Conservation (phyloP, 208 protist species). For the Leptomonas seymouri region DNA sequence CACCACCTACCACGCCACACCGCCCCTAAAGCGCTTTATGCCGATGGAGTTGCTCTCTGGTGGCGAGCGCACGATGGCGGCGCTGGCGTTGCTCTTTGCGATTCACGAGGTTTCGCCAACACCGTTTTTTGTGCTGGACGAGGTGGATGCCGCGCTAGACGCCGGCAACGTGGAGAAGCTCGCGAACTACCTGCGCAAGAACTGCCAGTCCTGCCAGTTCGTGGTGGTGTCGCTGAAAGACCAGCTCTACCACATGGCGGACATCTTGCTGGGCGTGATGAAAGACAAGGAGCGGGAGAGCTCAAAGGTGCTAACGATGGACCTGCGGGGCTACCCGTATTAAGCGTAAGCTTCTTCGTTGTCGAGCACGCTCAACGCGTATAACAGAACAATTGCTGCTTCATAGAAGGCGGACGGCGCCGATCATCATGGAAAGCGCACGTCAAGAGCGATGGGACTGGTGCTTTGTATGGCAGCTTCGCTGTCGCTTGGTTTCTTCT, state of each 20-base stretch:
- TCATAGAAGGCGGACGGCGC: too few relatives aligned
- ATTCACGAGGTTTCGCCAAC: constrained; percentile 96
- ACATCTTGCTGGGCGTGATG: constrained; percentile 96
- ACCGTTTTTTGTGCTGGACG: constrained; percentile 99
- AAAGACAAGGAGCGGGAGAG: constrained; percentile 88
- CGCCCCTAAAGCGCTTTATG: constrained; percentile 97
- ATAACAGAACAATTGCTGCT: too few relatives aligned
- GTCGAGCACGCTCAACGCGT: not conserved
- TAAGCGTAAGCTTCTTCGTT: constrained; percentile 16
- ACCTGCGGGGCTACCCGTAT: constrained; percentile 86
- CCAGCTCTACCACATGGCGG: constrained; percentile 95
- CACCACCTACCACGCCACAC: constrained; percentile 97
- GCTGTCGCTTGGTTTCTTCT: too few relatives aligned
- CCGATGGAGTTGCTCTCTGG: constrained; percentile 98
- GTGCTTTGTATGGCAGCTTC: too few relatives aligned
- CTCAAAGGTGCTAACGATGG: constrained; percentile 87
- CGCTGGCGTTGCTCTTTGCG: constrained; percentile 98
- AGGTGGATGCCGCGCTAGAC: constrained; percentile 99
- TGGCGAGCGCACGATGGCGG: constrained; percentile 99
- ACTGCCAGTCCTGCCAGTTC: constrained; percentile 91
- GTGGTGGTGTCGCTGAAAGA: constrained; percentile 99
- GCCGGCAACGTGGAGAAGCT: constrained; percentile 96
- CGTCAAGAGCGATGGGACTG: too few relatives aligned
- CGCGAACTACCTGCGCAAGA: constrained; percentile 92
- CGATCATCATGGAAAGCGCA: too few relatives aligned